Base-by-base conservation (phyloP, 2,329 filamentous ascomycete species). In the Blastomyces emzantsi region DNA sequence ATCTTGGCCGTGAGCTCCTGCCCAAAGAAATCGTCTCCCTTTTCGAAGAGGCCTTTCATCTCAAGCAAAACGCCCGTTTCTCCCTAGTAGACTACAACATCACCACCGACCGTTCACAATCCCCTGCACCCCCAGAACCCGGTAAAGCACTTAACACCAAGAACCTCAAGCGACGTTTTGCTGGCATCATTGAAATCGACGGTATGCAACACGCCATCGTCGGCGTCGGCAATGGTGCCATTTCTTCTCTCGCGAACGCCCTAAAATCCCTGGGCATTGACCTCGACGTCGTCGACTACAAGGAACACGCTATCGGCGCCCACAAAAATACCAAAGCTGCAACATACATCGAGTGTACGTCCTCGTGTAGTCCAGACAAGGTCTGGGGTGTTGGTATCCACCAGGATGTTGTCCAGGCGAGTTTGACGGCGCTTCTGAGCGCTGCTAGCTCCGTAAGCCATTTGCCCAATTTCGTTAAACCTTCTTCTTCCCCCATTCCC, bases 381-480 rank as follows among this genome's bases (percentile, higher is more conserved):
- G 88, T 96, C 2, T 96, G 92, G 91, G 92, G 92, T 69, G 89
- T 96, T 7, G 92, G 90, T 43, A 90, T 97, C 69, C 90, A 97
- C 74, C 88, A 93, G 74, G 93, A 96, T 80, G 90, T 95, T 65
- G 90, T 95, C 25, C 90, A 95, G 76, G 92, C 90, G 70, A 92
- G 88, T 75, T 83, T 97, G 72, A 89, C 92, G 74, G 92, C 92
- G 64, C 81, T 96, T 69, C 80, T 96, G 74, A 89, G 88, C 69
- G 92, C 92, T 60, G 92, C 92, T 62, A 90, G 87, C 75, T 93
- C 89, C 72, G 91, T 95, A 81, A 84, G 89, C 83, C n/a, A 33
- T 25, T 17, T 60, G 30, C 28, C 39, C 36, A 39, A 36, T 61
- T 54, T 25, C 64, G 25, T 52, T 30, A 30, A 30, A 13, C 36